A percentile compares a stretch with the other conserved stretches of the same genome.
These are phyloP conservation scores for Calocera cornea DNA, from an alignment of 768 basidiomycete genomes.

Conservation along the genomic window DNA sequence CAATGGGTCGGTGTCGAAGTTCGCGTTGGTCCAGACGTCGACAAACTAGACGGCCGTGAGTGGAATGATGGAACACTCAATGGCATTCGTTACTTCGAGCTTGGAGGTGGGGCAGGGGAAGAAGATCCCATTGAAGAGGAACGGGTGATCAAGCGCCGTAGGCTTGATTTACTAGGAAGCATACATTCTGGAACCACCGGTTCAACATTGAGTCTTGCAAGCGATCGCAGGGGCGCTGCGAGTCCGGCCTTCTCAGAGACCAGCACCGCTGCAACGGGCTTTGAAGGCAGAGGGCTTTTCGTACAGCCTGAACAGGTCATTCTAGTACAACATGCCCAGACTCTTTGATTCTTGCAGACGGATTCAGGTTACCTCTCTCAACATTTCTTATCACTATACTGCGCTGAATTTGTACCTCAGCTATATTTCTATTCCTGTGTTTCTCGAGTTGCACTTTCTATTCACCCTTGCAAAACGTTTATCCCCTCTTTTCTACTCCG, in stretches of 20 bases:
- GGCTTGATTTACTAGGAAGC: background rate
- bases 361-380: background rate
- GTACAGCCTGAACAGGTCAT: conserved; percentile 15
- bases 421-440: too few relatives aligned
- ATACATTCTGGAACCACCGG: conserved; percentile 8
- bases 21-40: conserved; percentile 47
- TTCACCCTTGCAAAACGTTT: too few relatives aligned
- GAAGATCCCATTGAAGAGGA: conserved; percentile 22
- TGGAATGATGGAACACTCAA: conserved; percentile 81
- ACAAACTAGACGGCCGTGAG: conserved; percentile 45
- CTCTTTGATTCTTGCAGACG: background rate
- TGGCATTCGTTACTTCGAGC: conserved; percentile 73
- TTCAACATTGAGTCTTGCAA: background rate
- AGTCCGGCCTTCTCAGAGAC: background rate
- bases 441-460: too few relatives aligned
- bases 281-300: conserved; percentile 11
- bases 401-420: too few relatives aligned
- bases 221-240: conserved; percentile 5
- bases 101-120: conserved; percentile 31
- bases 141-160: background rate
- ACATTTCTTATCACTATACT: too few relatives aligned
- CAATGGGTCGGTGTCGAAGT: conserved; percentile 90
- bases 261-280: background rate
- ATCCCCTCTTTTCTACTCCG: too few relatives aligned
- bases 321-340: background rate